Evolutionary conservation across 768 basidiomycete genomes (phyloP).

Genomic region (Candolleomyces aberdarensis): DNA sequence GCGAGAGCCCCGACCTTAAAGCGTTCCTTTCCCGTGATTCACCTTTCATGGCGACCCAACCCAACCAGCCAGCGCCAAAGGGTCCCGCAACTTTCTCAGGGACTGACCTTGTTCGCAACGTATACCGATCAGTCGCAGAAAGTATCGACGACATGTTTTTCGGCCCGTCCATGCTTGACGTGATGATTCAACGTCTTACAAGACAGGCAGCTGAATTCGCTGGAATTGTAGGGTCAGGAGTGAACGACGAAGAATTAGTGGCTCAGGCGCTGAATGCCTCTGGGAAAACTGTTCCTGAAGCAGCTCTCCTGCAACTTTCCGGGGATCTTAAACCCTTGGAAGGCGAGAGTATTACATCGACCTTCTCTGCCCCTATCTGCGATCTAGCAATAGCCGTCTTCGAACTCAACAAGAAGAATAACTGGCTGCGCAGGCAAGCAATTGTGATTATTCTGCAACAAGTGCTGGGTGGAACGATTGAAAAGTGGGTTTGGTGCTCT

Average conservation of each 20-base stretch:
- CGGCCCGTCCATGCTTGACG: constrained; percentile 93
- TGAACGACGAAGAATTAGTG: constrained; percentile 83
- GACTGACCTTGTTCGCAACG: constrained; percentile 74
- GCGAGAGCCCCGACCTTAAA: constrained; percentile 78
- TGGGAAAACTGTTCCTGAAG: constrained; percentile 63
- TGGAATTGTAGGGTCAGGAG: constrained; percentile 73
- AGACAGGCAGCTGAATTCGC: constrained; percentile 88
- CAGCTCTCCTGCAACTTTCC: constrained; percentile 67
- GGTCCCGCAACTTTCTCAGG: constrained; percentile 54
- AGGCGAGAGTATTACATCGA: constrained; percentile 85
- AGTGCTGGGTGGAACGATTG: constrained; percentile 92
- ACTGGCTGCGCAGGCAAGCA: constrained; percentile 94
- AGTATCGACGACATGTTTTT: constrained; percentile 98
- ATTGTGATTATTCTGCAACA: constrained; percentile 97
- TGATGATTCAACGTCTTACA: constrained; percentile 88
- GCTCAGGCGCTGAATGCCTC: constrained; percentile 73
- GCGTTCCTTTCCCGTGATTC: constrained; percentile 87
- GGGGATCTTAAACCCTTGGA: constrained; percentile 79
- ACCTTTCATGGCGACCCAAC: constrained; percentile 66
- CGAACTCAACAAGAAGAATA: constrained; percentile 93
- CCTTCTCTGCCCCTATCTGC: constrained; percentile 91
- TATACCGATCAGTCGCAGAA: constrained; percentile 90
- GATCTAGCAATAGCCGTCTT: constrained; percentile 92
- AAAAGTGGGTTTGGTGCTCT: constrained; percentile 56
- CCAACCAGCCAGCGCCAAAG: constrained; percentile 33